Conservation (phyloP, 169 alveolate genomes). For the Plasmodium fragile region DNA sequence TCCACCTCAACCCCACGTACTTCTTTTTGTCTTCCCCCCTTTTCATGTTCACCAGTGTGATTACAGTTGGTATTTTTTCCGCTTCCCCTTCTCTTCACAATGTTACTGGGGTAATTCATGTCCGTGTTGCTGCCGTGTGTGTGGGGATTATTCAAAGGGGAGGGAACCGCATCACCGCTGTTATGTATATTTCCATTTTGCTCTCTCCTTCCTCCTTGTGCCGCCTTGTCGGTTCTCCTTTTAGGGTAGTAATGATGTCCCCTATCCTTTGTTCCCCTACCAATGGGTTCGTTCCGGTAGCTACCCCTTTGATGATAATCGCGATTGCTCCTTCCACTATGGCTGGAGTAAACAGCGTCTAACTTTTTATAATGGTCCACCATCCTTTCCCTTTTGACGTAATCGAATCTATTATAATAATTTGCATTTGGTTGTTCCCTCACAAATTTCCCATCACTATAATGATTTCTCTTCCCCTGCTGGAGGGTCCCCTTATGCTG, state of each 20-base stretch:
- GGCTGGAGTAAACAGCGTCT: background rate
- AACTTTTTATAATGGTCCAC: background rate
- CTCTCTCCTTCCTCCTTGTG: background rate
- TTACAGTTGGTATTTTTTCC: background rate
- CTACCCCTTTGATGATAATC: background rate
- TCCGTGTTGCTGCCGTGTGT: background rate
- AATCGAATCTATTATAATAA: background rate
- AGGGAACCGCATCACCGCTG: background rate
- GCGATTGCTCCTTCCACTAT: background rate
- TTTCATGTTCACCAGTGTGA: background rate
- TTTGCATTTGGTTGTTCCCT: background rate
- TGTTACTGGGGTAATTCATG: background rate
- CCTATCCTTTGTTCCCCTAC: background rate
- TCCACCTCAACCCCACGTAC: background rate
- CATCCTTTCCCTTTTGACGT: conserved; percentile 7
- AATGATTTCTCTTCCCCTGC: background rate
- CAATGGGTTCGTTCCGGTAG: background rate
- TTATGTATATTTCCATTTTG: background rate
- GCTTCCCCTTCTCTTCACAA: background rate
- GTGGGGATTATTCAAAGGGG: background rate
- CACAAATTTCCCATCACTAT: background rate
- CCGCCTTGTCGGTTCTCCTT: background rate
- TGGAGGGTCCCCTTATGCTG: background rate
- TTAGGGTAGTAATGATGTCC: background rate
- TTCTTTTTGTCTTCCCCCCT: background rate